phyloP scores from a whole-genome alignment of 2,329 filamentous ascomycete species.

The Akanthomyces uredinophilus region DNA sequence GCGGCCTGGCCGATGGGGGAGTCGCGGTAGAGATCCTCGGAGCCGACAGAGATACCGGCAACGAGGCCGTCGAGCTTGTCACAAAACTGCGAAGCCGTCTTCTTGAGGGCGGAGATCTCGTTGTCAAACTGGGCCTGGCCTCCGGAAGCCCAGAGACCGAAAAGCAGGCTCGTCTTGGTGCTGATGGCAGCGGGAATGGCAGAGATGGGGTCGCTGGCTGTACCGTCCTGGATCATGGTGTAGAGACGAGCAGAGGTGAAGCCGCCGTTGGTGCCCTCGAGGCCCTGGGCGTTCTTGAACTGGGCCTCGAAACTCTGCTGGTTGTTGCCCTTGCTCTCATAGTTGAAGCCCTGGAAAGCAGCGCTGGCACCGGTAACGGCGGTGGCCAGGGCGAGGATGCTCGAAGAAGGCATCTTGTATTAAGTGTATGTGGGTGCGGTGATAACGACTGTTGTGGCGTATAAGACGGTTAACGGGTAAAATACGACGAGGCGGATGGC shows the following conservation, averaged over 20 bases:
- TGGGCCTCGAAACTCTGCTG: slow-evolving; percentile 64
- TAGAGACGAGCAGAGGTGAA: slow-evolving; percentile 71
- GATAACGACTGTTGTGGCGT: slow-evolving; percentile 9
- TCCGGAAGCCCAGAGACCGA: slow-evolving; percentile 79
- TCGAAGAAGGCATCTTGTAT: slow-evolving; percentile 29
- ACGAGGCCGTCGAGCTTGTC: slow-evolving; percentile 59
- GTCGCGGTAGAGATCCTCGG: slow-evolving; percentile 79
- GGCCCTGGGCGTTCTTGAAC: slow-evolving; percentile 60
- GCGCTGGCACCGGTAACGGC: slow-evolving; percentile 32
- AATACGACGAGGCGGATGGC: not conserved
- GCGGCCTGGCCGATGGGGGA: slow-evolving; percentile 64
- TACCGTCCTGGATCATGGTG: slow-evolving; percentile 67
- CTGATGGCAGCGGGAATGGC: slow-evolving; percentile 80
- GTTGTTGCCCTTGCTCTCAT: slow-evolving; percentile 55
- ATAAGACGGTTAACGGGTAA: not conserved
- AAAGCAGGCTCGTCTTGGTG: slow-evolving; percentile 70
- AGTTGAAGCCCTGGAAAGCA: slow-evolving; percentile 65
- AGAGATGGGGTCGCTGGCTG: slow-evolving; percentile 58
- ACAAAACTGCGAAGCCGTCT: slow-evolving; percentile 66
- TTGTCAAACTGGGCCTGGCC: slow-evolving; percentile 59
- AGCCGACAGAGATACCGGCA: slow-evolving; percentile 79
- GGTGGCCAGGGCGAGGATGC: slow-evolving; percentile 31
- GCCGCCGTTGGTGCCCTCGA: slow-evolving; percentile 55
- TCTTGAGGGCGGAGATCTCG: slow-evolving; percentile 67
- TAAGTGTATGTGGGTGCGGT: not conserved